Percentiles rank a stretch among this genome's conserved stretches.
These are phyloP conservation scores for Aureobasidium musti DNA, from an alignment of 2,329 filamentous ascomycete species.

Conservation along the genomic window DNA sequence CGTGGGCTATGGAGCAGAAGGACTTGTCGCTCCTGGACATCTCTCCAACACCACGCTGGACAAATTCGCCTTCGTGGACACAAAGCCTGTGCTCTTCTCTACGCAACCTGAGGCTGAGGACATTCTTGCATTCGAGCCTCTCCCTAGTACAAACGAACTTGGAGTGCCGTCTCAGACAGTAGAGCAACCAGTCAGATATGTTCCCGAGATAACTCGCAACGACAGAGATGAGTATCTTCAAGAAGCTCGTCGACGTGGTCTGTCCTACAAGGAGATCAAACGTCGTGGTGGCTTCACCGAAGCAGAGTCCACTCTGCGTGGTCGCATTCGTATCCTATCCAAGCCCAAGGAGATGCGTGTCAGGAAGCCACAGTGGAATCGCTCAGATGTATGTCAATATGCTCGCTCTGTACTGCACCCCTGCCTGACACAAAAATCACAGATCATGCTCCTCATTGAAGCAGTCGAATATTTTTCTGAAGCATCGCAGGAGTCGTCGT, in stretches of 20 bases:
- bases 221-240: slow-evolving; percentile 50
- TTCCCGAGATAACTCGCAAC: slow-evolving; percentile 29
- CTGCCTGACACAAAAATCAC: slow-evolving; percentile 17
- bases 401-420: neutral
- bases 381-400: slow-evolving; percentile 60
- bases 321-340: slow-evolving; percentile 65
- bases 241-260: slow-evolving; percentile 55
- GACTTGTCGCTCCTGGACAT: slow-evolving; percentile 23
- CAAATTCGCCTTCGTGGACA: neutral
- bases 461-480: slow-evolving; percentile 31
- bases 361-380: slow-evolving; percentile 65
- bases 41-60: slow-evolving; percentile 21
- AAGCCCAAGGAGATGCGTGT: slow-evolving; percentile 64
- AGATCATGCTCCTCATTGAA: slow-evolving; percentile 35
- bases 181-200: neutral
- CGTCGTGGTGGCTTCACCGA: slow-evolving; percentile 58
- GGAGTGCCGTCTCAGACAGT: neutral
- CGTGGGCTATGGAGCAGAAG: slow-evolving; percentile 7
- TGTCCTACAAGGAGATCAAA: slow-evolving; percentile 67
- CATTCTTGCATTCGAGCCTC: neutral
- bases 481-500: slow-evolving; percentile 33
- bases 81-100: neutral
- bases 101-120: slow-evolving; percentile 1
- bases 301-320: slow-evolving; percentile 72
- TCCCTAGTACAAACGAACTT: neutral